These are phyloP conservation scores for Boletus rubroflammeus DNA, from an alignment of 768 basidiomycete species.

Conservation along the genomic window DNA sequence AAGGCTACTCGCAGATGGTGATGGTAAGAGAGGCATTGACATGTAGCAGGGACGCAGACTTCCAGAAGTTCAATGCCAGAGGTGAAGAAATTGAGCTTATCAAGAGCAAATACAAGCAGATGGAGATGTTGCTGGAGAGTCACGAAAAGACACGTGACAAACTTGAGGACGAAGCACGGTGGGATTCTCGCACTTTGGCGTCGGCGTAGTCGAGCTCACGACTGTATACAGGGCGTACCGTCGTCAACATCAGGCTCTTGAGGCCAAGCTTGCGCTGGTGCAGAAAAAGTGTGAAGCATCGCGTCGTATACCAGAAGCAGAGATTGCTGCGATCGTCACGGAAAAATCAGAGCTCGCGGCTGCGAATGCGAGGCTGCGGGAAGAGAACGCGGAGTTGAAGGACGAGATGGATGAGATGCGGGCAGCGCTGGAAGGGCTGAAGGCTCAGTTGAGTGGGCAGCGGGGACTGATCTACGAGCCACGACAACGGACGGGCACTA, in stretches of 20 bases:
- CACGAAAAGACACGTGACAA: conserved; percentile 50
- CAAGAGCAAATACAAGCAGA: conserved; percentile 57
- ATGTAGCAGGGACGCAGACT: conserved; percentile 64
- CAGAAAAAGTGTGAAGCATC: conserved; percentile 41
- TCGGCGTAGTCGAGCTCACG: neutral
- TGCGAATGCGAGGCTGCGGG: conserved; percentile 50
- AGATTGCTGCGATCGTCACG: conserved; percentile 42
- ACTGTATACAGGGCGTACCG: conserved; percentile 44
- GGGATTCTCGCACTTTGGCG: conserved; percentile 16
- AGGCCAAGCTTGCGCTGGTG: conserved; percentile 49
- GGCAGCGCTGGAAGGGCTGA: conserved; percentile 68
- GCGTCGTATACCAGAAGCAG: conserved; percentile 34
- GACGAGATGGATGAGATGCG: conserved; percentile 64
- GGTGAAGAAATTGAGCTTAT: conserved; percentile 55
- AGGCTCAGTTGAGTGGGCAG: conserved; percentile 49
- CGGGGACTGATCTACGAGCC: conserved; percentile 45
- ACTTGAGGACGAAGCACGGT: conserved; percentile 62
- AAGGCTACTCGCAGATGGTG: conserved; percentile 20
- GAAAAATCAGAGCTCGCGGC: conserved; percentile 47
- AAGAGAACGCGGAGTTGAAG: conserved; percentile 53
- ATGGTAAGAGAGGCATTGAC: conserved; percentile 8
- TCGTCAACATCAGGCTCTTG: conserved; percentile 58
- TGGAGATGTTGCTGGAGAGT: conserved; percentile 61
- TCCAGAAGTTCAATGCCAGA: conserved; percentile 63
- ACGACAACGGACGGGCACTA: conserved; percentile 37